Conservation (phyloP, 768 basidiomycete genomes). For the Neoboletus brunneissimus region DNA sequence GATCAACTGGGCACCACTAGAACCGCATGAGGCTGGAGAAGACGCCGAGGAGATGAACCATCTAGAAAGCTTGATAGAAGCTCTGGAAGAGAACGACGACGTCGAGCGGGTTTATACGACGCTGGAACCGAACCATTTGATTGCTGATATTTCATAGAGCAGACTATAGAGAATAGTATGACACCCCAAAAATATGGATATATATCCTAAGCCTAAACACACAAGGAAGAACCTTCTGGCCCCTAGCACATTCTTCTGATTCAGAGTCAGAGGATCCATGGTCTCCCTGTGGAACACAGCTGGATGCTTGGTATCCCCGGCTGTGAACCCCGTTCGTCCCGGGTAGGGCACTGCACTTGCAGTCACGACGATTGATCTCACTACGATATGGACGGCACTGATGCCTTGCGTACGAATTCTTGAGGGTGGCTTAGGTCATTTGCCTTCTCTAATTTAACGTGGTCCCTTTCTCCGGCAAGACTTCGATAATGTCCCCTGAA, state of each 20-base stretch:
- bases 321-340: not conserved
- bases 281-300: not conserved
- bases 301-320: not conserved
- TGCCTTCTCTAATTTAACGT: not conserved
- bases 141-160: slow-evolving; percentile 22
- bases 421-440: slow-evolving; percentile 10
- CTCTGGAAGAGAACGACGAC: slow-evolving; percentile 57
- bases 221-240: not conserved
- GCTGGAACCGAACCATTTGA: slow-evolving; percentile 32
- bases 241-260: not conserved
- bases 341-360: not conserved
- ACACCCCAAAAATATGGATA: not conserved
- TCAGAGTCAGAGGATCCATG: not conserved
- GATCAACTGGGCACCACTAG: slow-evolving; percentile 53
- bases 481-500: not conserved
- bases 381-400: not conserved
- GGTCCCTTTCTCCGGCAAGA: not conserved
- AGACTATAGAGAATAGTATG: not conserved
- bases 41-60: slow-evolving; percentile 36
- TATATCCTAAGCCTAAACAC: not conserved
- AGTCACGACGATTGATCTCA: not conserved
- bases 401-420: not conserved
- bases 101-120: slow-evolving; percentile 59
- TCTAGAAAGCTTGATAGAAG: slow-evolving; percentile 46
- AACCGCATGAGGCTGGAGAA: slow-evolving; percentile 35